Percentiles rank a stretch among this genome's conserved stretches.
Conservation (phyloP, 768 basidiomycete genomes). For the Lepiota venenata region DNA sequence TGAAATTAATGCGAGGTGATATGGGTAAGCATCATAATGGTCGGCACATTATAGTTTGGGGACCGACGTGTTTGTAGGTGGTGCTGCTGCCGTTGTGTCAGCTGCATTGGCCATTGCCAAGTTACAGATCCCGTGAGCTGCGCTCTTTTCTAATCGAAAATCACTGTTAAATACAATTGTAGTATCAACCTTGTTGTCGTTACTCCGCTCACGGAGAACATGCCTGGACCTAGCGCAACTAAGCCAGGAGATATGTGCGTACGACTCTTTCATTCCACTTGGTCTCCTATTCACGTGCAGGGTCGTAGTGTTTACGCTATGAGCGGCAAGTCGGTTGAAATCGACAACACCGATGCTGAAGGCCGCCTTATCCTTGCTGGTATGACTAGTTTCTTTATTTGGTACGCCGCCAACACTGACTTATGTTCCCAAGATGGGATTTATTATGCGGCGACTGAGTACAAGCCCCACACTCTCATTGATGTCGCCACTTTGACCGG, state of each 20-base stretch:
- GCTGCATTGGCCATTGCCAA: slow-evolving; percentile 77
- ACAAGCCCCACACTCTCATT: slow-evolving; percentile 78
- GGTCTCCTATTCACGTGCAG: not conserved
- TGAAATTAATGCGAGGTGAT: slow-evolving; percentile 85
- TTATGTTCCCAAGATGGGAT: slow-evolving; percentile 57
- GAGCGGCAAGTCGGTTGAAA: slow-evolving; percentile 85
- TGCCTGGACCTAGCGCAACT: slow-evolving; percentile 71
- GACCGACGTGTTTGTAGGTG: slow-evolving; percentile 36
- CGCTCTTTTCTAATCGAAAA: not conserved
- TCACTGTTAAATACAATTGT: not conserved
- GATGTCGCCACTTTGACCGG: slow-evolving; percentile 88
- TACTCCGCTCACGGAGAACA: slow-evolving; percentile 80
- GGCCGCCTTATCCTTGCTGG: slow-evolving; percentile 75
- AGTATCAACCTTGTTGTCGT: slow-evolving; percentile 75
- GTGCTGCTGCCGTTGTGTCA: slow-evolving; percentile 76
- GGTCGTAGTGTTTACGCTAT: slow-evolving; percentile 67
- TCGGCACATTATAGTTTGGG: not conserved
- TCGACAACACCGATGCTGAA: slow-evolving; percentile 88
- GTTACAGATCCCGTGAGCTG: slow-evolving; percentile 69
- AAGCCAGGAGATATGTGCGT: slow-evolving; percentile 85
- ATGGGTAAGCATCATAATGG: slow-evolving; percentile 54
- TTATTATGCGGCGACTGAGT: slow-evolving; percentile 75
- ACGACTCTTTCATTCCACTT: not conserved
- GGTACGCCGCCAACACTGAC: not conserved
- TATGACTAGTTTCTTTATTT: slow-evolving; percentile 22